Base-by-base conservation (phyloP, 2,329 filamentous ascomycete species). In the Cercospora nicotianae region DNA sequence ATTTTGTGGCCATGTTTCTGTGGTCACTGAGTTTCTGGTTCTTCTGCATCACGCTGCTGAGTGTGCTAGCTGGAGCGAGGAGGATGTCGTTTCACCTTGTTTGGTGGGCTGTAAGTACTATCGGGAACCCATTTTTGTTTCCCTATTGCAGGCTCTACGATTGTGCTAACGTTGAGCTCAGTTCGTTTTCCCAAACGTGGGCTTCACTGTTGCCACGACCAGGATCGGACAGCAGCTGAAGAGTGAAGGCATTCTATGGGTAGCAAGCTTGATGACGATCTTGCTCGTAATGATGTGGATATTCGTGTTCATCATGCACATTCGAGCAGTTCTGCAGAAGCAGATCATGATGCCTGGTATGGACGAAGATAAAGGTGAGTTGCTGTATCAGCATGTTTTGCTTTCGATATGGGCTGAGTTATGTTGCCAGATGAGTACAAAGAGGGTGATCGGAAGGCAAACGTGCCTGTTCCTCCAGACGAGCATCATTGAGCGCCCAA, bases 181-280 rank as follows among this genome's bases (percentile, higher is more conserved):
- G 59, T 87, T 89, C 75, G 85, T 90, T 30, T 90, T 90, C 73
- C 88, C 88, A 5, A 90, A 90, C 68, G 86, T 86, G 1, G 88
- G 88, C 0, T 86, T 90, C 67, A 87, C 86, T 0, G 81, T 90
- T 57, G 84, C 86, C 0, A 85, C 84, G 7, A 87, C 90, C 51
- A 79, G 84, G 9, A 81, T 89, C 53, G 88, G 86, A 1, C 80
- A 72, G 45, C 65, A 70, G 31, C 77, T 90, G 5, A 76, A 81
- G 1, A 89, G 86, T 71, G 70, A 81, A 0, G 85, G 81, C 0
- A 78, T 90, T 5, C 72, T 82, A 74, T 85, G 85, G 72, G 79
- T 89, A 31, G 83, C 83, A 0, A 85, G 83, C 16, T 85, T 82
- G 23, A 83, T 89, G 83, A 86, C 86, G 0, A 77, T 88, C 13